A percentile compares a stretch with the other conserved stretches of the same genome.
phyloP scores from a whole-genome alignment of 169 alveolate genomes.

The Plasmodium yoelii region DNA sequence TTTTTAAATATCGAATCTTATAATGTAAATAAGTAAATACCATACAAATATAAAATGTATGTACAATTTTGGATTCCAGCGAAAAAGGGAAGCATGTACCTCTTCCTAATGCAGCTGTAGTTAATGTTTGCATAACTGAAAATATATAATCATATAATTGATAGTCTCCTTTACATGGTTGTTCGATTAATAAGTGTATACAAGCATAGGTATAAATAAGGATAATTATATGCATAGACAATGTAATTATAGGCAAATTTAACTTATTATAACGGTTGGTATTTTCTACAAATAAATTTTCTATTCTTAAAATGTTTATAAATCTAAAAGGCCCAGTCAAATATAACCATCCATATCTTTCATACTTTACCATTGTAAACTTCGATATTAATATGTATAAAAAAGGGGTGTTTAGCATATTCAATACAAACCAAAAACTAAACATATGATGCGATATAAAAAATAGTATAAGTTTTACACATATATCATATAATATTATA shows the following conservation, averaged over 20 bases:
- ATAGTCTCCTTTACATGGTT: slow-evolving; percentile 61
- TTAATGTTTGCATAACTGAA: slow-evolving; percentile 74
- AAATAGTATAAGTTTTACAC: slow-evolving; percentile 51
- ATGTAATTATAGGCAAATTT: slow-evolving; percentile 37
- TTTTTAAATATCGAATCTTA: slow-evolving; percentile 59
- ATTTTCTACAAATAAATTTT: slow-evolving; percentile 37
- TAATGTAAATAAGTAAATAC: slow-evolving; percentile 73
- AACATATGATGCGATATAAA: slow-evolving; percentile 43
- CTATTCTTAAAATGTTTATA: slow-evolving; percentile 59
- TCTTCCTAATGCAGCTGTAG: slow-evolving; percentile 74
- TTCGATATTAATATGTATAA: slow-evolving; percentile 46
- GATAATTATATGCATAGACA: slow-evolving; percentile 50
- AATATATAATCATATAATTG: slow-evolving; percentile 71
- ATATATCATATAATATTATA: slow-evolving; percentile 50
- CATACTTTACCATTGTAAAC: slow-evolving; percentile 4
- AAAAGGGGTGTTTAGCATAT: slow-evolving; percentile 64
- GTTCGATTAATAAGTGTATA: slow-evolving; percentile 63
- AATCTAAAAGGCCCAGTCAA: slow-evolving; percentile 71
- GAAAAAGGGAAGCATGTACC: slow-evolving; percentile 74
- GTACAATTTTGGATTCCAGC: slow-evolving; percentile 18
- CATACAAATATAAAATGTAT: slow-evolving; percentile 63
- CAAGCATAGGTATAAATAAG: slow-evolving; percentile 72
- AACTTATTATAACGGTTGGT: slow-evolving; percentile 20
- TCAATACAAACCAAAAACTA: slow-evolving; percentile 64
- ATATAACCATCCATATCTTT: slow-evolving; percentile 41